phyloP scores from a whole-genome alignment of 1,284 basidiomycete species.

The Puccinia hordei region DNA sequence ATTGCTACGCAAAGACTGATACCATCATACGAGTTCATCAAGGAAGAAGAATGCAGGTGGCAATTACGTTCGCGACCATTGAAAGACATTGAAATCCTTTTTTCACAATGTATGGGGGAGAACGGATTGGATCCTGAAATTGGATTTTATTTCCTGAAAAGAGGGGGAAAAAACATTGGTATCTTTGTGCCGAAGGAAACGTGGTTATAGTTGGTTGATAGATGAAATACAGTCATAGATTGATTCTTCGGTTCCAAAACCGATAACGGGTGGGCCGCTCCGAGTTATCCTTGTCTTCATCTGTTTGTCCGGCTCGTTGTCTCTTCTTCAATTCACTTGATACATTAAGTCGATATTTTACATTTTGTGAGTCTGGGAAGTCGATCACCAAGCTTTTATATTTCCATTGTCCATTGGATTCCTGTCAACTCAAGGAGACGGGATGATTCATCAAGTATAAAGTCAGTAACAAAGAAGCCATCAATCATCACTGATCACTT shows the following conservation, averaged over 20 bases:
- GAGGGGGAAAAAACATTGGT: too few relatives aligned
- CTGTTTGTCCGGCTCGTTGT: background rate
- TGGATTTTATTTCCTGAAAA: too few relatives aligned
- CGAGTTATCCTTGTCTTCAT: background rate
- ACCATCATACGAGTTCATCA: too few relatives aligned
- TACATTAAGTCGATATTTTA: slow-evolving; percentile 31
- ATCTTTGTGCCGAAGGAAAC: background rate
- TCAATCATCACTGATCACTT: background rate
- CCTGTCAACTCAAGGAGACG: slow-evolving; percentile 8
- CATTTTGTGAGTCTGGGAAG: slow-evolving; percentile 30
- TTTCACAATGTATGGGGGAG: too few relatives aligned
- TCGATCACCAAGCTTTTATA: slow-evolving; percentile 35
- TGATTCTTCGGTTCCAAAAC: slow-evolving; percentile 34
- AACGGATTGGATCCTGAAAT: too few relatives aligned
- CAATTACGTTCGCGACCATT: too few relatives aligned
- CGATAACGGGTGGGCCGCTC: slow-evolving; percentile 7
- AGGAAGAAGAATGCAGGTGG: too few relatives aligned
- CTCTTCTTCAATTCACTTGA: slow-evolving; percentile 26
- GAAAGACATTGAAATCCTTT: too few relatives aligned
- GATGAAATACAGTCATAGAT: background rate
- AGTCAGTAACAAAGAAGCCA: background rate
- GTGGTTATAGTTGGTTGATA: background rate
- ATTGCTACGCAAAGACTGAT: too few relatives aligned
- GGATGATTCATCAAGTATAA: background rate
- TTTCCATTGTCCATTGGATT: slow-evolving; percentile 37